Evolutionary conservation across 208 protist genomes (phyloP), one percentile per base, ranked within the genome.

Genomic region (Phytomonas sp.): DNA sequence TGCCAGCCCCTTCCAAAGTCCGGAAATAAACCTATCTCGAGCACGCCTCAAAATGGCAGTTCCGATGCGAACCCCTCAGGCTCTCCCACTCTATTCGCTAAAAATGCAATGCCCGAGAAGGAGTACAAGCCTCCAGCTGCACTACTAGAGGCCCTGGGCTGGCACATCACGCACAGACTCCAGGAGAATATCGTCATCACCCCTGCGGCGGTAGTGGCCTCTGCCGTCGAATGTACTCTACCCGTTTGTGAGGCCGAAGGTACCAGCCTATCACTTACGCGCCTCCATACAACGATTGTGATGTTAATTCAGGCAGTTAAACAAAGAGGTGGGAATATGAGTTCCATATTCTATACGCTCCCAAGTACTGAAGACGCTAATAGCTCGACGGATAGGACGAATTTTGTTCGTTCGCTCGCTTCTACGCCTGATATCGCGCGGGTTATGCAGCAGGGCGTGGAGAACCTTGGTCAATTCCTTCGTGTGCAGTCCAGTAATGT

Each of bases 171-270:
- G 33, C 61, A 36, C 61, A 65, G 59, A 65, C 61, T 65, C 63
- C 79, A 95, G 77, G 69, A 78, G 37, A 87, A 87, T 73, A 87
- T 83, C 30, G 76, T 94, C 31, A 81, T 95, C 26, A 94, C 89
- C 8, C 82, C 93, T 1, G 80, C 87, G 11, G 76, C 86, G 37
- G 69, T 97, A n/a, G 77, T 97, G 14, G 77, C 88, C 0, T 81
- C 82, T 7, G 75, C 87, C 56, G 59, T 95, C 19, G 77, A 92
- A 71, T 82, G 71, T 32, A 31, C 67, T 42, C 19, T 56, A 19
- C 45, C 45, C 45, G 26, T 56, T 56, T 56, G 45, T 6, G 45
- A 56, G 45, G 45, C 45, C 45, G 45, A 56, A 23, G 45, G 45
- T 26, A 56, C 23, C 45, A 19, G 45, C 45, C 45, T 56, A 56